phyloP scores from a whole-genome alignment of 805 yeast genomes.

The Blastobotrys muscicola region DNA sequence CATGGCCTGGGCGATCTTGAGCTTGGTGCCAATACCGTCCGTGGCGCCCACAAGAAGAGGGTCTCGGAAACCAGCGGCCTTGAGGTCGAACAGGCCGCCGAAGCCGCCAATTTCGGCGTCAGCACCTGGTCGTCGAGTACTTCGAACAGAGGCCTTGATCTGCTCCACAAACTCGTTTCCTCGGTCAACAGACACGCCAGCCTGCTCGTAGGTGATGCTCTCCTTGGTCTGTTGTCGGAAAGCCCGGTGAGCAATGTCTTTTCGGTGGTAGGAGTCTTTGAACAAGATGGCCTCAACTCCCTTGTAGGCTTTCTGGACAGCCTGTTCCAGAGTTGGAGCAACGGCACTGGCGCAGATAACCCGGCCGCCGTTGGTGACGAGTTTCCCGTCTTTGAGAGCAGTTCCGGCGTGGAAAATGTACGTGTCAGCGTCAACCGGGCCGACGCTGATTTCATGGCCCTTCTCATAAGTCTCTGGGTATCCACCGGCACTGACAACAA shows the following conservation, averaged over 20 bases:
- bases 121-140: slow-evolving; percentile 92
- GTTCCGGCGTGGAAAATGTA: slow-evolving; percentile 97
- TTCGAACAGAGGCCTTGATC: slow-evolving; percentile 81
- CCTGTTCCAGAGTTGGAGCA: slow-evolving; percentile 62
- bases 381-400: slow-evolving; percentile 41
- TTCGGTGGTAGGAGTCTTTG: slow-evolving; percentile 70
- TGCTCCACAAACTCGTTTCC: slow-evolving; percentile 87
- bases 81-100: slow-evolving; percentile 91
- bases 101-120: slow-evolving; percentile 98
- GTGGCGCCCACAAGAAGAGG: slow-evolving; percentile 91
- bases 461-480: slow-evolving; percentile 83
- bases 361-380: slow-evolving; percentile 90
- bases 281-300: slow-evolving; percentile 76
- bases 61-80: slow-evolving; percentile 72
- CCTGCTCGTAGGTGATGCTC: slow-evolving; percentile 75
- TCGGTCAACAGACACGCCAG: slow-evolving; percentile 96
- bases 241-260: slow-evolving; percentile 93
- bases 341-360: slow-evolving; percentile 91
- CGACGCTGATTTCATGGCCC: slow-evolving; percentile 74
- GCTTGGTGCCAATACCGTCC: slow-evolving; percentile 98
- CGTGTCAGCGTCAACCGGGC: slow-evolving; percentile 34
- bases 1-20: slow-evolving; percentile 85
- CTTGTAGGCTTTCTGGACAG: slow-evolving; percentile 76
- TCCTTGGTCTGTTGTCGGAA: slow-evolving; percentile 44
- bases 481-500: slow-evolving; percentile 94